These are phyloP conservation scores for Chamaenerion angustifolium DNA, from an alignment of 345 rosid species.

Conservation along the genomic window DNA sequence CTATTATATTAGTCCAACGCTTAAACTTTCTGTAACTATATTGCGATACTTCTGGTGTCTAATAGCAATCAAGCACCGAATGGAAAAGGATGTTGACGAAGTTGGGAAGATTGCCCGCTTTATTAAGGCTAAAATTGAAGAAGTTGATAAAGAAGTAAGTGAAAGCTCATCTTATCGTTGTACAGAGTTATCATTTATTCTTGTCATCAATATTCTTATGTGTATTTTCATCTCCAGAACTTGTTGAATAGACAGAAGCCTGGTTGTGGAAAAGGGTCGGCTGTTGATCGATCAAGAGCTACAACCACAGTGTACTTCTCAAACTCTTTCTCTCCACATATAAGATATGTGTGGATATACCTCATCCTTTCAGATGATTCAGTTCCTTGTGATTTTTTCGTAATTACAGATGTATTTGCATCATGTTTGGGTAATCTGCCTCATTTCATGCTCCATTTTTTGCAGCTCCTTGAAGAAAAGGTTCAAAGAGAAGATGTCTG, in stretches of 20 bases:
- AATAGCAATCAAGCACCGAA: constrained; percentile 73
- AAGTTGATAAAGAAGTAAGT: constrained; percentile 70
- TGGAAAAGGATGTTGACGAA: constrained; percentile 95
- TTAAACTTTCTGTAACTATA: neutral
- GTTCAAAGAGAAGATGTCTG: constrained; percentile 80
- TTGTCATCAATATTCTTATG: constrained; percentile 4
- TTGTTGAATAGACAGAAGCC: constrained; percentile 71
- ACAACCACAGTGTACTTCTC: constrained; percentile 61
- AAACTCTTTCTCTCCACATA: constrained; percentile 4
- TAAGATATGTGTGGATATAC: neutral
- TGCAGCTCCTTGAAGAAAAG: constrained; percentile 84
- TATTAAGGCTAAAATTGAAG: constrained; percentile 70
- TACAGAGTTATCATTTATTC: neutral
- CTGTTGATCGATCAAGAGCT: constrained; percentile 78
- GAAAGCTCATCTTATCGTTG: neutral
- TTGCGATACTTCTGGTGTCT: constrained; percentile 7
- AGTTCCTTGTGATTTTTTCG: neutral
- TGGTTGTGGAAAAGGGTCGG: constrained; percentile 87
- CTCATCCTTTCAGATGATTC: neutral
- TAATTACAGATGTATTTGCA: neutral
- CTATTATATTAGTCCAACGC: neutral
- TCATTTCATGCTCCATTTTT: neutral
- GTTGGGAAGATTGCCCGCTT: constrained; percentile 66
- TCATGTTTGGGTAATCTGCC: neutral
- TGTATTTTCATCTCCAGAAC: constrained; percentile 35